phyloP scores from a whole-genome alignment of 2,329 filamentous ascomycete species.

The Stagonosporopsis tanaceti region DNA sequence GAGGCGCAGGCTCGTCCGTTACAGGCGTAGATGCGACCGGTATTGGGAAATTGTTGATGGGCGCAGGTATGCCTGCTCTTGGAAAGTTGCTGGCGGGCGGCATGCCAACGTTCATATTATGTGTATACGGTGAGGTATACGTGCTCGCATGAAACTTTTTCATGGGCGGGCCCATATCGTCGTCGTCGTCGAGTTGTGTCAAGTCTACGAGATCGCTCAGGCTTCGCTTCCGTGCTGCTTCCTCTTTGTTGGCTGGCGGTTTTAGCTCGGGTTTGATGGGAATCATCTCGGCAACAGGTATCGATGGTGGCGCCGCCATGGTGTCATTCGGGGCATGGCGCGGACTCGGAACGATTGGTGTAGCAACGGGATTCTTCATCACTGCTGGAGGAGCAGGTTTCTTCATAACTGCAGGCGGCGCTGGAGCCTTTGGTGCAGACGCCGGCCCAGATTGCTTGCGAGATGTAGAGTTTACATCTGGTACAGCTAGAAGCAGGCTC shows the following conservation, averaged over 20 bases:
- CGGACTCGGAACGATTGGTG: conserved; percentile 27
- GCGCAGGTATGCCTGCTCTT: conserved; percentile 19
- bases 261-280: conserved; percentile 38
- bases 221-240: conserved; percentile 63
- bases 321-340: conserved; percentile 21
- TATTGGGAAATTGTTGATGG: conserved; percentile 35
- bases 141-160: conserved; percentile 38
- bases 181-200: conserved; percentile 57
- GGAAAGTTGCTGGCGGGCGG: conserved; percentile 35
- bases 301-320: conserved; percentile 28
- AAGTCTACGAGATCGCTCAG: conserved; percentile 64
- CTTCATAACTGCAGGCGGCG: conserved; percentile 9
- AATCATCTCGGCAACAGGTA: conserved; percentile 44
- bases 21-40: conserved; percentile 22
- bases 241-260: conserved; percentile 59
- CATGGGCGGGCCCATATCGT: conserved; percentile 48
- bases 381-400: conserved; percentile 24
- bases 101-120: conserved; percentile 24
- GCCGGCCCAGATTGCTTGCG: conserved; percentile 25
- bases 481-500: conserved; percentile 57
- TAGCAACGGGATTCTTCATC: conserved; percentile 24
- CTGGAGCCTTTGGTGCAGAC: conserved; percentile 12
- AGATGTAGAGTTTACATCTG: conserved; percentile 50
- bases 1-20: conserved; percentile 18
- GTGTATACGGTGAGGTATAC: conserved; percentile 19